Evolutionary conservation across 2,329 filamentous ascomycete genomes (phyloP), one percentile per base, ranked within the genome.

Genomic region (Xylariales sp.): DNA sequence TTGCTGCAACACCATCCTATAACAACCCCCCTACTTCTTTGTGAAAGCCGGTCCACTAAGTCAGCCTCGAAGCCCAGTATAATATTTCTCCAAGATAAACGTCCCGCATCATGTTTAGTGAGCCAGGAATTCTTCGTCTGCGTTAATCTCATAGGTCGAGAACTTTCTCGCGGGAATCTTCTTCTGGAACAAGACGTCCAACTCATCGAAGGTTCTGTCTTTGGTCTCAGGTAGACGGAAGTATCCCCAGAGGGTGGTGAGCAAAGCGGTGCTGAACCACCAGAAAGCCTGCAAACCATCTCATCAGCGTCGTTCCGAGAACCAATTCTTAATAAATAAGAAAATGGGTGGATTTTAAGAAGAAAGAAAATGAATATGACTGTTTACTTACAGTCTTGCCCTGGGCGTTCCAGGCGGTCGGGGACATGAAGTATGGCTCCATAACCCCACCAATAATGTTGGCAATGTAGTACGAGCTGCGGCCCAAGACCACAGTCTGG

Each of bases 181-280:
- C 48, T 61, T 61, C 44, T 63, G 60, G 53, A 59, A 57, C 63
- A 67, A 63, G 42, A 62, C 53, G 37, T 70, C 66, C 55, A 70
- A 51, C 48, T 70, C 66, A 35, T 62, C 64, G 46, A 65, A 69
- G 3, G 66, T 69, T 24, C 65, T 60, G 37, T 56, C 62, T 54
- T 67, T 68, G 33, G 65, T 66, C 55, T 70, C 66, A 17, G 66
- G 63, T 39, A 69, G 47, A 15, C 65, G 59, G 51, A 67, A 68
- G 44, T 57, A 69, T 6, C 61, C 62, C 63, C 65, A 69, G 10
- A 63, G 31, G 2, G 60, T 52, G 1, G 61, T 63, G 5, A 68
- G 39, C 11, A 59, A 56, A 8, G 61, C 57, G 25, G 63, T 43
- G 4, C 44, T 53, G 6, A 58, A 57, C 63, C 64, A 67, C 50